Evolutionary conservation across 164 flowering plant genomes (phyloP), one percentile per base, ranked within the genome.

Genomic region (Chimonanthus praecox): DNA sequence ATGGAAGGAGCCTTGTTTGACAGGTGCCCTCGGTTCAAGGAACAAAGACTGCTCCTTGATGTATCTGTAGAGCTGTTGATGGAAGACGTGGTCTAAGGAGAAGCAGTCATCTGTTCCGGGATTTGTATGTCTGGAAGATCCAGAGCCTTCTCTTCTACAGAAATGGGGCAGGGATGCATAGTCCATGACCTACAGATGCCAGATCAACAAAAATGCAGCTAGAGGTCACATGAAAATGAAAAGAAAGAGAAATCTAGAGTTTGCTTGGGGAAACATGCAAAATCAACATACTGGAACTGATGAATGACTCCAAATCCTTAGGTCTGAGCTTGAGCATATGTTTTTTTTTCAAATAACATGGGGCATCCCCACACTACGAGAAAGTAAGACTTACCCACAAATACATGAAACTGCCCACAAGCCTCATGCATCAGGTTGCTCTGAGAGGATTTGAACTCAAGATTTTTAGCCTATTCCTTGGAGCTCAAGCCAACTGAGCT

Each of bases 31-130:
- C 9, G 76, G 76, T 73, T 77, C 76, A 4, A 20, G 10, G 15
- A 43, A 72, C 69, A 49, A 15, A 5, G 85, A 64, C 77, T 90
- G 91, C 80, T 89, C 83, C 80, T 85, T 88, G 58, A 89, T 85
- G 82, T 88, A 87, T 77, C 81, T 73, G 76, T 94, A 94, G 48
- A 89, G 86, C 79, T 88, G 83, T 81, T 87, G 94, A 77, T 90
- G 98, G 68, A 94, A 94, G 20, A 84, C 82, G 72, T 92, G 92
- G 74, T 92, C 98, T 74, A 87, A 74, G 16, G 93, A 86, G 77
- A 77, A 92, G 81, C 94, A 90, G 67, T 82, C 85, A 2, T 71
- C 82, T 7, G 47, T 49, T 69, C 74, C 87, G 48, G 49, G 18
- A 10, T 68, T 78, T 47, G 82, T 81, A 76, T 81, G 78, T 10